Percentiles rank a stretch among this genome's conserved stretches.
phyloP scores from a whole-genome alignment of 805 yeast species.

The Nakazawaea ishiwadae region DNA sequence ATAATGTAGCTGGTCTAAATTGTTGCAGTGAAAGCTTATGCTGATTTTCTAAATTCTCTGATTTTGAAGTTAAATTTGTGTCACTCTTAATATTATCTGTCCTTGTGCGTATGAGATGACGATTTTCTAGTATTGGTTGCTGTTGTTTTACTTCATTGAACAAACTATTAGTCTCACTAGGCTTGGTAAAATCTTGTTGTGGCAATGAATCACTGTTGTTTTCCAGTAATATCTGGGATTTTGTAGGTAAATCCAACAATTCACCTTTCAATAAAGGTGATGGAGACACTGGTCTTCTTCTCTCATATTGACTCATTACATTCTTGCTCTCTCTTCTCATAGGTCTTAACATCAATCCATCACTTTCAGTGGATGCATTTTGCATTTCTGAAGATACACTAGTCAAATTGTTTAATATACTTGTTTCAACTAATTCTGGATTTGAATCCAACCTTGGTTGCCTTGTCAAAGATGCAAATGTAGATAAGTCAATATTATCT shows the following conservation, averaged over 20 bases:
- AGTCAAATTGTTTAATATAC: constrained; percentile 7
- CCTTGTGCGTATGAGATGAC: not conserved
- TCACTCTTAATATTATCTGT: constrained; percentile 1
- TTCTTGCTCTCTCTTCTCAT: constrained; percentile 26
- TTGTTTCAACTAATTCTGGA: not conserved
- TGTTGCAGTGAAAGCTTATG: constrained; percentile 11
- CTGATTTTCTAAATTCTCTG: constrained; percentile 11
- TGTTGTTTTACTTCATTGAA: constrained; percentile 6
- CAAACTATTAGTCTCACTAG: constrained; percentile 13
- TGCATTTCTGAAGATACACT: constrained; percentile 8
- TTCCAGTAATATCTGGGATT: constrained; percentile 1
- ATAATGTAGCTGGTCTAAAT: not conserved
- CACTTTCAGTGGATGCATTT: constrained; percentile 3
- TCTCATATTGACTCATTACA: constrained; percentile 9
- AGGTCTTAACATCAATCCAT: constrained; percentile 24
- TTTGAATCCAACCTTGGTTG: constrained; percentile 8
- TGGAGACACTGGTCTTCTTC: constrained; percentile 11
- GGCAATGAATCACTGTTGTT: not conserved
- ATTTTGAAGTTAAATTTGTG: not conserved
- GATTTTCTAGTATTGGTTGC: not conserved
- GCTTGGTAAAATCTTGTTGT: constrained; percentile 1
- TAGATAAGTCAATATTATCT: constrained; percentile 8
- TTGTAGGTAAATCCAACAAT: constrained; percentile 2
- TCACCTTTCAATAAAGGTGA: constrained; percentile 8
- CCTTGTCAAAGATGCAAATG: constrained; percentile 12